Evolutionary conservation across 192 early-diverging fungal genomes (phyloP).

Genomic region (Podila clonocystis): DNA sequence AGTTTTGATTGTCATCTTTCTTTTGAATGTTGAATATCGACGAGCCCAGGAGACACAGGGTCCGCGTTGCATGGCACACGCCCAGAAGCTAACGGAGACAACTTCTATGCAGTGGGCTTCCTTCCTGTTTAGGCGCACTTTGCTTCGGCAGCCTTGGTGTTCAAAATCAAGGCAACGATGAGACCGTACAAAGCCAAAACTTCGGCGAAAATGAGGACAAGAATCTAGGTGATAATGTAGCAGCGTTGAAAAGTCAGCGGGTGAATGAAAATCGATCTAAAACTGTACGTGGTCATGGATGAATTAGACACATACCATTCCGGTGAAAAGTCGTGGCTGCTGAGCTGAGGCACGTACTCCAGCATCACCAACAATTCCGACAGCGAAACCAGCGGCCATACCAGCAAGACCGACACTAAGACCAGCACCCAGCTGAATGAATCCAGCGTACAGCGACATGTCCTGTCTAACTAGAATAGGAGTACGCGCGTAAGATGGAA

Average conservation of each 20-base stretch:
- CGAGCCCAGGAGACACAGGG: no score
- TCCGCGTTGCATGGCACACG: no score
- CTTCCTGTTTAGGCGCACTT: conserved; percentile 1
- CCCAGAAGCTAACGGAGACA: no score
- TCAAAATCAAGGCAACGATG: conserved; percentile 87
- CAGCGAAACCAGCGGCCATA: conserved; percentile 91
- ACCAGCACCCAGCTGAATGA: conserved; percentile 84
- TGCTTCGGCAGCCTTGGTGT: conserved; percentile 71
- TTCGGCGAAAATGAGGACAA: conserved; percentile 92
- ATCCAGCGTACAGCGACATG: conserved; percentile 79
- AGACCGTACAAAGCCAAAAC: conserved; percentile 89
- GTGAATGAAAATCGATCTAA: not conserved
- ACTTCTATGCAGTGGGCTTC: no score
- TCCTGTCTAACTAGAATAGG: conserved; percentile 41
- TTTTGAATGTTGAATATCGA: no score
- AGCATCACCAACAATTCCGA: conserved; percentile 91
- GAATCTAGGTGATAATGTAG: conserved; percentile 54
- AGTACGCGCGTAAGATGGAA: not conserved
- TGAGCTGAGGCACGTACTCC: conserved; percentile 86
- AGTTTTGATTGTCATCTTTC: no score
- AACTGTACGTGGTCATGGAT: not conserved
- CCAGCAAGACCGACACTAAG: conserved; percentile 85
- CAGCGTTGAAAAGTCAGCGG: not conserved
- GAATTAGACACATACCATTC: conserved; percentile 64
- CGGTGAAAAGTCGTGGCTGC: conserved; percentile 84